Base-by-base conservation (phyloP, 2,329 filamentous ascomycete species). In the Dothistroma septosporum region DNA sequence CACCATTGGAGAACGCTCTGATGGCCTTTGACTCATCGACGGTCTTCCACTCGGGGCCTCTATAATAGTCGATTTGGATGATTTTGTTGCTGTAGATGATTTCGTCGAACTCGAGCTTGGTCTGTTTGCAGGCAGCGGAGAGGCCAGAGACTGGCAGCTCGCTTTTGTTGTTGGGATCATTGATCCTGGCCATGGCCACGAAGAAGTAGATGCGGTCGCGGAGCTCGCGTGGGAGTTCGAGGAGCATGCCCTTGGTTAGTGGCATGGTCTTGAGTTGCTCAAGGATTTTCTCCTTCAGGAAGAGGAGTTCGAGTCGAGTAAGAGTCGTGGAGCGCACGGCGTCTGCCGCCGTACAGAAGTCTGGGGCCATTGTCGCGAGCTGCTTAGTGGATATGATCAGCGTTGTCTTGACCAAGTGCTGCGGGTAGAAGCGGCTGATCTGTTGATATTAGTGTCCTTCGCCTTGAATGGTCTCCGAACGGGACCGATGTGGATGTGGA, bases 141-240 rank as follows among this genome's bases (percentile, higher is more conserved):
- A 50, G 47, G 21, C 47, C 21, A 11, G 47, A 50, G 21, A 50
- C 28, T 31, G 21, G 28, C 21, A 16, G 6, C 9, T 24, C 11
- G 28, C 28, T 16, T 24, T 50, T 31, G 47, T 28, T 31, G 16
- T n/a, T 24, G 21, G 22, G 21, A 6, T 24, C 47, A 11, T 31
- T 56, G 52, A 60, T 35, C 55, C 59, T 24, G 44, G 21, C 47
- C 11, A 50, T 12, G 47, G 47, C 47, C 12, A 50, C 46, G 24
- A 55, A 61, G 50, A 54, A 22, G 46, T 61, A 61, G 55, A 61
- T 58, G 31, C 16, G 21, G 19, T 61, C 55, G 44, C 59, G 50
- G n/a, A 61, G 35, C 50, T 61, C 59, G 31, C 55, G 55, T 32
- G 59, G 59, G 24, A 58, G 41, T 2, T 53, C 22, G n/a, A 49